phyloP scores from a whole-genome alignment of 768 basidiomycete genomes.

The Sarcodon aspratus region DNA sequence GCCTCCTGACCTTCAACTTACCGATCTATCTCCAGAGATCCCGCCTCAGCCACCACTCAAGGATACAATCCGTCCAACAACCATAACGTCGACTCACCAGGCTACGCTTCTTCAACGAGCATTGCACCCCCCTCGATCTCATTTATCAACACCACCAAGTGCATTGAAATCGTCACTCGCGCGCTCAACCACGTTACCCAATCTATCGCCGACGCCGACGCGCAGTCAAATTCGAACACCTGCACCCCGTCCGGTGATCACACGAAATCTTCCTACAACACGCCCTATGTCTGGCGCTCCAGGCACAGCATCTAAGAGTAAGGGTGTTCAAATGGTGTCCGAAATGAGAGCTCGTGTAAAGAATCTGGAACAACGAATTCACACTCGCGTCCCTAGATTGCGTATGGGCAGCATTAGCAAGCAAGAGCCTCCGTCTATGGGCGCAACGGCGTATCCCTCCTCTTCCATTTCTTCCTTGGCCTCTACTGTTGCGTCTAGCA shows the following conservation, averaged over 20 bases:
- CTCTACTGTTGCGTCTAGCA: conserved; percentile 8
- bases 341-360: conserved; percentile 83
- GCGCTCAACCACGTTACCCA: conserved; percentile 48
- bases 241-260: conserved; percentile 22
- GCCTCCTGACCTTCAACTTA: conserved; percentile 48
- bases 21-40: conserved; percentile 40
- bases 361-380: conserved; percentile 78
- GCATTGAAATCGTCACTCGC: conserved; percentile 36
- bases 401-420: conserved; percentile 72
- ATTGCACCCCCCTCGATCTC: conserved; percentile 27
- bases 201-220: conserved; percentile 35
- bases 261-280: conserved; percentile 25
- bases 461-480: conserved; percentile 9
- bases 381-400: conserved; percentile 75
- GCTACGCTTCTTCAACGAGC: conserved; percentile 31
- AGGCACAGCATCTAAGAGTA: conserved; percentile 51
- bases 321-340: conserved; percentile 86
- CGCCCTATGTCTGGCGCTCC: conserved; percentile 17
- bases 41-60: conserved; percentile 17
- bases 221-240: conserved; percentile 22
- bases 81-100: conserved; percentile 5
- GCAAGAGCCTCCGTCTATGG: conserved; percentile 24
- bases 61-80: conserved; percentile 6
- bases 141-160: conserved; percentile 25
- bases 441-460: conserved; percentile 5